Evolutionary conservation across 257 asterid genomes (phyloP).

Genomic region (Nicotiana benthamiana): DNA sequence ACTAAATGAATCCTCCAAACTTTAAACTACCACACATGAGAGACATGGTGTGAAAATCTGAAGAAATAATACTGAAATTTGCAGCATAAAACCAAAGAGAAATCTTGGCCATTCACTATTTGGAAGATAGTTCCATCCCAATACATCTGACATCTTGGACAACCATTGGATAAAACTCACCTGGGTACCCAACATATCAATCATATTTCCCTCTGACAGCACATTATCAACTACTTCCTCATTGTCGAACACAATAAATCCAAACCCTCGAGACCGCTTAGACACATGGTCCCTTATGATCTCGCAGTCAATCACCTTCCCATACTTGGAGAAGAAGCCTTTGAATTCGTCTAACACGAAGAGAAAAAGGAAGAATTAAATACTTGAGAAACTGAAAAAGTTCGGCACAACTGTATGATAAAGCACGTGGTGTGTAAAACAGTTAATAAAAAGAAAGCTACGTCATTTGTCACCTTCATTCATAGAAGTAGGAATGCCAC

Average conservation of each 20-base stretch:
- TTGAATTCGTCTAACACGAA: slow-evolving; percentile 54
- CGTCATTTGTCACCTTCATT: slow-evolving; percentile 46
- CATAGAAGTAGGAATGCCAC: slow-evolving; percentile 78
- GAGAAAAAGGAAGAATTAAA: background rate
- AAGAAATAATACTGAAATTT: background rate
- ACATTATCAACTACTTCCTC: slow-evolving; percentile 72
- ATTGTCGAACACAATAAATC: slow-evolving; percentile 70
- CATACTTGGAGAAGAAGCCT: slow-evolving; percentile 70
- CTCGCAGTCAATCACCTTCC: slow-evolving; percentile 84
- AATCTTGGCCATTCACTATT: background rate
- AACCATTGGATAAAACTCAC: slow-evolving; percentile 31
- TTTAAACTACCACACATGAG: background rate
- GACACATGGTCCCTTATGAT: slow-evolving; percentile 78
- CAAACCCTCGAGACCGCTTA: slow-evolving; percentile 91
- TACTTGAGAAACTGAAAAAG: background rate
- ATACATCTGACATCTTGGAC: background rate
- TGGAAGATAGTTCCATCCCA: slow-evolving; percentile 7
- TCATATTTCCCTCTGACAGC: slow-evolving; percentile 73
- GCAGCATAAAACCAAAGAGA: background rate
- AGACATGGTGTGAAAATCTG: background rate
- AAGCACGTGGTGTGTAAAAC: background rate
- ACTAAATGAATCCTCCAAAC: slow-evolving; percentile 10
- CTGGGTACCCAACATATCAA: slow-evolving; percentile 87
- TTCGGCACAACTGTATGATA: background rate
- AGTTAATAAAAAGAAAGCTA: background rate